Percentiles rank a stretch among this genome's conserved stretches.
phyloP scores from a whole-genome alignment of 2,329 filamentous ascomycete species.

The Moelleriella libera region DNA sequence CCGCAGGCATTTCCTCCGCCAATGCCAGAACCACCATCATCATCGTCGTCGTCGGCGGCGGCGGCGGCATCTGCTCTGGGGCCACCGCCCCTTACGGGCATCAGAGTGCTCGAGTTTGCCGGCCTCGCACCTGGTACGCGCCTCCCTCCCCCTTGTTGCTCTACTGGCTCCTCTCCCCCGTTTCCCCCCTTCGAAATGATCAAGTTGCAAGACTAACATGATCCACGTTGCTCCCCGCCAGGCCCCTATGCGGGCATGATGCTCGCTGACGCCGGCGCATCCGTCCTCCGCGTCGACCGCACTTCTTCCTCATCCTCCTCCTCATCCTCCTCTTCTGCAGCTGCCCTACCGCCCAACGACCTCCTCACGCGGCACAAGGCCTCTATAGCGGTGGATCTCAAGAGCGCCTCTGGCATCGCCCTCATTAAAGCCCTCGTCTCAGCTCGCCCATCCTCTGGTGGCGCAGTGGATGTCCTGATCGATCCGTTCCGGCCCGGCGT shows the following conservation, averaged over 20 bases:
- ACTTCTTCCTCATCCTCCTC: constrained; percentile 12
- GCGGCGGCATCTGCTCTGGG: constrained; percentile 2
- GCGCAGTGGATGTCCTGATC: constrained; percentile 74
- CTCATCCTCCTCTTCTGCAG: too few relatives aligned
- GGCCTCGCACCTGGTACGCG: constrained; percentile 45
- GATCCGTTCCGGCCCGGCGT: constrained; percentile 90
- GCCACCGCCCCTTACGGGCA: constrained; percentile 26
- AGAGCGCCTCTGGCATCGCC: constrained; percentile 45
- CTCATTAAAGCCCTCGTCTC: constrained; percentile 54
- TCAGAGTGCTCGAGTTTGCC: constrained; percentile 46
- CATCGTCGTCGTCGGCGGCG: neutral
- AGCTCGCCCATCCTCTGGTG: constrained; percentile 4
- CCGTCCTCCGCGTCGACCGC: constrained; percentile 76
- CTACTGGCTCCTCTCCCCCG: neutral
- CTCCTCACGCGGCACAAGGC: constrained; percentile 67
- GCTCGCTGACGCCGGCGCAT: constrained; percentile 78
- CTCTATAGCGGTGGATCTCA: constrained; percentile 70
- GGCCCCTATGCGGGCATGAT: constrained; percentile 82
- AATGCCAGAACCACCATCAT: neutral
- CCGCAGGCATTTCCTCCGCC: neutral
- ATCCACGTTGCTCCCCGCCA: constrained; percentile 16
- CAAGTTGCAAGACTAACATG: too few relatives aligned
- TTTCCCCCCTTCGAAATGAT: too few relatives aligned
- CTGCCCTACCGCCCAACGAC: constrained; percentile 33
- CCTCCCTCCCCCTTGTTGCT: neutral